Conservation (phyloP, 1,139 yeast species). For the Yamadazyma oceani region DNA sequence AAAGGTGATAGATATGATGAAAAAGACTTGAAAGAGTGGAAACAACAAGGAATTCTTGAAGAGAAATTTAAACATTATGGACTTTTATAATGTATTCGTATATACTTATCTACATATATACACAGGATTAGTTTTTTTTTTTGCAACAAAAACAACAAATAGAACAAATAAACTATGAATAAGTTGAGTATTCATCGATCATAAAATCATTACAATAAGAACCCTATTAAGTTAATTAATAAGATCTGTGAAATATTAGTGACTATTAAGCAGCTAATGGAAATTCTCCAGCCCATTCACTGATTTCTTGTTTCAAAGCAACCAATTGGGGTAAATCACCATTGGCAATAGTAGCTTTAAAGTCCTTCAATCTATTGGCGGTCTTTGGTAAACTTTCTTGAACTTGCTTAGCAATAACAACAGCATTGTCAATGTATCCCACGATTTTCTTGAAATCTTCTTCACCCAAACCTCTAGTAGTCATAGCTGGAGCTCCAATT, state of each 20-base stretch:
- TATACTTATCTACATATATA: not conserved
- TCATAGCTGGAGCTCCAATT: constrained; percentile 98
- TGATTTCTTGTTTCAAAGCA: constrained; percentile 73
- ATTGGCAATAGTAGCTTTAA: constrained; percentile 74
- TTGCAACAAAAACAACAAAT: not conserved
- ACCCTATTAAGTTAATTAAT: constrained; percentile 9
- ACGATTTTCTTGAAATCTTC: constrained; percentile 85
- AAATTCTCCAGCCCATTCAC: constrained; percentile 89
- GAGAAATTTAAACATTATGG: constrained; percentile 34
- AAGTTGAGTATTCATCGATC: constrained; percentile 10
- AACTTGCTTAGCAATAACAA: constrained; percentile 71
- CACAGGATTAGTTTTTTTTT: too few species aligned
- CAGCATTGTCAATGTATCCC: constrained; percentile 79
- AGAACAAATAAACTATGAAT: constrained; percentile 9
- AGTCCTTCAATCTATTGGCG: constrained; percentile 91
- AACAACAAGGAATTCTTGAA: constrained; percentile 42
- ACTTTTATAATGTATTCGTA: constrained; percentile 8
- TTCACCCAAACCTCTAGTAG: constrained; percentile 92
- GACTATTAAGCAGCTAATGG: constrained; percentile 75
- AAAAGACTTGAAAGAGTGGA: constrained; percentile 46
- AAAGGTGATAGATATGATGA: constrained; percentile 66
- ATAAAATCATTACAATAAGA: constrained; percentile 4
- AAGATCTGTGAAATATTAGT: not conserved
- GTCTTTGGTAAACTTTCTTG: constrained; percentile 79
- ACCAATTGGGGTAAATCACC: constrained; percentile 65